These are phyloP conservation scores for Arthrobotrys iridis DNA, from an alignment of 2,329 filamentous ascomycete genomes.

Conservation along the genomic window DNA sequence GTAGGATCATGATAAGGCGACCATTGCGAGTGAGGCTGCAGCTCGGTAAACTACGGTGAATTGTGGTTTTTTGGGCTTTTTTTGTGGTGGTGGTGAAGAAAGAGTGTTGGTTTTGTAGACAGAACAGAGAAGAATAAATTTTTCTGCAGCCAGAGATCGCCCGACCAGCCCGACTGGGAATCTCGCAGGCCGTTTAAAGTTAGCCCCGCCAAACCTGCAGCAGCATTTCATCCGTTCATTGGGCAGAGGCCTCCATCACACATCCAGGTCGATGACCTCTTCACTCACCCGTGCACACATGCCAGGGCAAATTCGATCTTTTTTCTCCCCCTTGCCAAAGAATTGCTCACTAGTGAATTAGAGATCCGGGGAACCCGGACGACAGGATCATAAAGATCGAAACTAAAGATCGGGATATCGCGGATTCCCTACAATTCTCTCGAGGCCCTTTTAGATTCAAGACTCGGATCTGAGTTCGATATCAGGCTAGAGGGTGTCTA, in stretches of 20 bases:
- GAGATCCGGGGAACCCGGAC: no score
- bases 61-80: no score
- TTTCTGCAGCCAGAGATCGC: slow-evolving; percentile 10
- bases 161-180: not conserved
- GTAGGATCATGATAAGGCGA: slow-evolving; percentile 33
- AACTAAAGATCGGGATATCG: no score
- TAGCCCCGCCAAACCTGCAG: slow-evolving; percentile 1
- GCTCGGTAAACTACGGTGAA: not conserved
- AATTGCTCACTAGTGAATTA: no score
- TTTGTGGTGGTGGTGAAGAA: not conserved
- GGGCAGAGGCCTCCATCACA: not conserved
- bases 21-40: slow-evolving; percentile 5
- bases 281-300: not conserved
- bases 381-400: no score
- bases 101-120: not conserved
- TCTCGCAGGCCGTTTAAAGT: not conserved
- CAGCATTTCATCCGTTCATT: not conserved
- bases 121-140: slow-evolving; percentile 12
- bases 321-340: no score
- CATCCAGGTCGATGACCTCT: not conserved
- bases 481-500: not conserved
- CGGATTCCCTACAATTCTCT: no score
- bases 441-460: not conserved
- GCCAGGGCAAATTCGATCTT: no score
- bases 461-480: not conserved